Base-by-base conservation (phyloP, 176 grass and related monocot genomes). In the Ensete glaucum region DNA sequence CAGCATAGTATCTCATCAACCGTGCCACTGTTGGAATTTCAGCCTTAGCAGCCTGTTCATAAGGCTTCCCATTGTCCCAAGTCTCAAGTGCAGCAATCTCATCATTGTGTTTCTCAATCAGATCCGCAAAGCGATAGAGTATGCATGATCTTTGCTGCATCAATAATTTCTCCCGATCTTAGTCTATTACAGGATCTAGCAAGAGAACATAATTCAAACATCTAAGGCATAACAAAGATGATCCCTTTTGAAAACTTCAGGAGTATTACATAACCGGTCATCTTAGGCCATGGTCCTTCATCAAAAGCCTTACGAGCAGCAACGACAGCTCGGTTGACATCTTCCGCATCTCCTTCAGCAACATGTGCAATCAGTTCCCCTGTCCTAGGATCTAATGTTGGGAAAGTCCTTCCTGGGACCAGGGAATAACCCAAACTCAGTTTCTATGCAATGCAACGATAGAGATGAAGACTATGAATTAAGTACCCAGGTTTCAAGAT, bases 31-130 rank as follows among this genome's bases (percentile, higher is more conserved):
- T 91, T 10, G 95, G 90, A 75, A 98, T 82, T 83, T 98, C 95
- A 15, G 10, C 57, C 0, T 19, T 16, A 9, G 82, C 62, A 57
- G 90, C 4, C 84, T 98, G 95, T 80, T 85, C 86, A 76, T 91
- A 88, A 81, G 90, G 81, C 78, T 98, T 98, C 50, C 94, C 90
- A 78, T 82, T 86, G 78, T 98, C 94, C 94, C 95, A 98, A 34
- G 90, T 93, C 84, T 98, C 95, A 76, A 98, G 84, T 78, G 90
- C 84, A 24, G 90, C 95, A 79, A 98, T 73, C 76, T 91, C 90
- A 7, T 78, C 90, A n/a, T 63, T 82, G 86, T 98, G 85, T 52
- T 25, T 70, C 78, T 98, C 90, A 10, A 98, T 87, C 84, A 98
- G 84, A 82, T 94, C 95, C 27, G 88, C 95, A 73, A 93, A 94